These are phyloP conservation scores for Huntiella abstrusa DNA, from an alignment of 2,329 filamentous ascomycete species.

Conservation along the genomic window DNA sequence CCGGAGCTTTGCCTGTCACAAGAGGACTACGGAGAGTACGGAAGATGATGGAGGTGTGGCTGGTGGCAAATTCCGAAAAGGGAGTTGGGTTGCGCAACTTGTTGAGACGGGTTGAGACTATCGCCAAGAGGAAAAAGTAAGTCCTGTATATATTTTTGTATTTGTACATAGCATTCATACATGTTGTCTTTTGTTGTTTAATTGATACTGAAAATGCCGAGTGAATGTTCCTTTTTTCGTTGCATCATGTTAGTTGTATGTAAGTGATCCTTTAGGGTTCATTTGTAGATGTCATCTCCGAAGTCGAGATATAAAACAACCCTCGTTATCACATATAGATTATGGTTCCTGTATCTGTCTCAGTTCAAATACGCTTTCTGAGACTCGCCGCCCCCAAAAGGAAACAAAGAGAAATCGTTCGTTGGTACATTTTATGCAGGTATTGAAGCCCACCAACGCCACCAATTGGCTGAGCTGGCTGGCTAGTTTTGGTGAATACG, in stretches of 20 bases:
- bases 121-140: slow-evolving; percentile 20
- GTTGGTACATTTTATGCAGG: too few species aligned
- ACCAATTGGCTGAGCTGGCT: too few species aligned
- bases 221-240: neutral
- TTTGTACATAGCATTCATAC: too few species aligned
- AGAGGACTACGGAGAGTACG: slow-evolving; percentile 49
- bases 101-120: slow-evolving; percentile 43
- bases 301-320: neutral
- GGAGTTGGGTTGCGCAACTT: slow-evolving; percentile 54
- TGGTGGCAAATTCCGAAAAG: slow-evolving; percentile 65
- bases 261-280: slow-evolving; percentile 5
- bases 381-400: too few species aligned
- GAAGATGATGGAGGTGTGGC: slow-evolving; percentile 67
- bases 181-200: neutral
- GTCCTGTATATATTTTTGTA: too few species aligned
- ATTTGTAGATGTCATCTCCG: neutral
- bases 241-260: neutral
- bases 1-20: slow-evolving; percentile 50
- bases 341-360: too few species aligned
- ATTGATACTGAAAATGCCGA: neutral
- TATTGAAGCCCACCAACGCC: too few species aligned
- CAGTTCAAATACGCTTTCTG: too few species aligned
- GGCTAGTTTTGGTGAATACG: too few species aligned
- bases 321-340: too few species aligned
- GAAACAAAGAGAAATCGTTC: too few species aligned